Conservation (phyloP, 202 grass and related monocot species). For the Musa balbisiana region DNA sequence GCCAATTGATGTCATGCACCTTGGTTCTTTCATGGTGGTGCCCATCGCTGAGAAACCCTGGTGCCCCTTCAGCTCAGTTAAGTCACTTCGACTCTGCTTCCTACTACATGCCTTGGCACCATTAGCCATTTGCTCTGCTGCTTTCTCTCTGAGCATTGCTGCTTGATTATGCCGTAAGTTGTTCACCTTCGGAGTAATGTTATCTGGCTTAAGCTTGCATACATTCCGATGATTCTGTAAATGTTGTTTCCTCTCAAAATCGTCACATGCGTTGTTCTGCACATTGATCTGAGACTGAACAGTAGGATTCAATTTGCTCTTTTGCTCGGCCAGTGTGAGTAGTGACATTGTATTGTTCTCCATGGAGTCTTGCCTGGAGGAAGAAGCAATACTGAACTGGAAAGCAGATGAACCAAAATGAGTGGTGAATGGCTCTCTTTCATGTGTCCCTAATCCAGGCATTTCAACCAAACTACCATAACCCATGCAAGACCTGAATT, state of each 20-base stretch:
- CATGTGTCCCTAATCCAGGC: no score
- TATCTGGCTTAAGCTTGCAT: background rate
- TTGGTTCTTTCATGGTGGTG: conserved; percentile 10
- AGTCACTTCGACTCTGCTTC: conserved; percentile 19
- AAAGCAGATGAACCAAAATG: no score
- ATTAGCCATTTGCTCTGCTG: background rate
- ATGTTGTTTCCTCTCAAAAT: background rate
- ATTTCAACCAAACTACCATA: no score
- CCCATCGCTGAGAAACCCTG: conserved; percentile 8
- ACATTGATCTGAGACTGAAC: conserved; percentile 2
- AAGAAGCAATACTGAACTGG: no score
- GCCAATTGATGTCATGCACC: conserved; percentile 21
- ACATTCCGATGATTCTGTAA: background rate
- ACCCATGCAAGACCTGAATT: background rate
- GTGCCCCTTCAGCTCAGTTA: background rate
- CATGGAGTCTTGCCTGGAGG: no score
- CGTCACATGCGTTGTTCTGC: conserved; percentile 6
- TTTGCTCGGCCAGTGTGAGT: no score
- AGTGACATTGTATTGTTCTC: no score
- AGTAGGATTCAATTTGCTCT: background rate
- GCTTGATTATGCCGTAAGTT: background rate
- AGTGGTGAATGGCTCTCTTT: no score
- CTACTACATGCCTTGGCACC: conserved; percentile 27
- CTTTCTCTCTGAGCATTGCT: conserved; percentile 4
- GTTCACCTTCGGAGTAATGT: background rate